Conservation (phyloP, 2,329 filamentous ascomycete species). For the Stachybotrys chlorohalonatus region DNA sequence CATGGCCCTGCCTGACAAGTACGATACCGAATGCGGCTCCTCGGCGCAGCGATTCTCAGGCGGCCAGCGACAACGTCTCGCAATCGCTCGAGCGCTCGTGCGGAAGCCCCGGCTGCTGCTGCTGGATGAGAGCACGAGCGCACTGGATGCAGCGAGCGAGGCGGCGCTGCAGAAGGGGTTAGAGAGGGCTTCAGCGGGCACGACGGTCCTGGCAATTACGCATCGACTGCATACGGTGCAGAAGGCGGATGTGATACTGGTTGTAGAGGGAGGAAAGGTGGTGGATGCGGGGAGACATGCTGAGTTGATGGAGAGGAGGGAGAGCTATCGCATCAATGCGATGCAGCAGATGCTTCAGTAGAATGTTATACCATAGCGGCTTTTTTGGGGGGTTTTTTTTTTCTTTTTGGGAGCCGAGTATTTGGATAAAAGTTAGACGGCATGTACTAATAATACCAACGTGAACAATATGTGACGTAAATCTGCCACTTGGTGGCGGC, state of each 20-base stretch:
- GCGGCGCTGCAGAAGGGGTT: slow-evolving; percentile 57
- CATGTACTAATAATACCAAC: too few relatives aligned
- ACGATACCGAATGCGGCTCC: slow-evolving; percentile 59
- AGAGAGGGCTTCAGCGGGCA: slow-evolving; percentile 43
- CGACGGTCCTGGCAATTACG: slow-evolving; percentile 50
- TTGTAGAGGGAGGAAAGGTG: slow-evolving; percentile 43
- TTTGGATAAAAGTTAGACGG: too few relatives aligned
- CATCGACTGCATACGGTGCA: slow-evolving; percentile 48
- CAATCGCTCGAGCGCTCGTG: slow-evolving; percentile 69
- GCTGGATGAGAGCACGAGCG: slow-evolving; percentile 74
- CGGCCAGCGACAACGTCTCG: slow-evolving; percentile 69
- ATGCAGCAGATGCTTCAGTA: slow-evolving; percentile 37
- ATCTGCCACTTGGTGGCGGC: too few relatives aligned
- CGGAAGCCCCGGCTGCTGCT: slow-evolving; percentile 64
- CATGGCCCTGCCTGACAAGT: slow-evolving; percentile 51
- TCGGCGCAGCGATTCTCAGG: slow-evolving; percentile 67
- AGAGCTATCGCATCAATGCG: slow-evolving; percentile 42
- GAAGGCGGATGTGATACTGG: slow-evolving; percentile 48
- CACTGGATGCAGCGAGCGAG: slow-evolving; percentile 64
- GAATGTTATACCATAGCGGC: not conserved
- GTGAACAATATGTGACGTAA: too few relatives aligned
- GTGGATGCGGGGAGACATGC: slow-evolving; percentile 44
- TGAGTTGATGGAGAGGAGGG: slow-evolving; percentile 43
- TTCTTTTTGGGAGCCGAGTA: too few relatives aligned
- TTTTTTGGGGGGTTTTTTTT: too few relatives aligned